phyloP scores from a whole-genome alignment of 768 basidiomycete species.

The Serpula lacrymans region DNA sequence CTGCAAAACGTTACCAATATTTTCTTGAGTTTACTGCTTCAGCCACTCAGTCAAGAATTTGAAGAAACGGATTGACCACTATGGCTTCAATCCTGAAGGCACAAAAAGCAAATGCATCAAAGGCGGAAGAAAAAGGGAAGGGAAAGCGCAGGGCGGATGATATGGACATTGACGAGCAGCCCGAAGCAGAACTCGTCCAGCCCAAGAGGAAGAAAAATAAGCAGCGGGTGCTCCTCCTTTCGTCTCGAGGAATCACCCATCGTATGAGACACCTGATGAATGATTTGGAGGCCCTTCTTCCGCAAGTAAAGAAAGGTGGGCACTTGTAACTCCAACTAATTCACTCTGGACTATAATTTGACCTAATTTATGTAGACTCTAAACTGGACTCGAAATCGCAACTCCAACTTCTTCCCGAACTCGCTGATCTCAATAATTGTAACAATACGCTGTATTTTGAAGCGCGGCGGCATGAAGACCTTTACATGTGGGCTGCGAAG shows the following conservation, averaged over 20 bases:
- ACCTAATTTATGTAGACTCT: slow-evolving; percentile 57
- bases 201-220: slow-evolving; percentile 77
- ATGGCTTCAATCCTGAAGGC: slow-evolving; percentile 69
- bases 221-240: slow-evolving; percentile 90
- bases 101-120: slow-evolving; percentile 55
- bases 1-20: background rate
- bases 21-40: background rate
- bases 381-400: slow-evolving; percentile 98
- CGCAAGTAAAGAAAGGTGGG: slow-evolving; percentile 95
- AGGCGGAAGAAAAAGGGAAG: slow-evolving; percentile 40
- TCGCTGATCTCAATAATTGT: slow-evolving; percentile 96
- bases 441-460: slow-evolving; percentile 98
- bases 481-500: slow-evolving; percentile 96
- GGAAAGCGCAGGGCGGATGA: slow-evolving; percentile 65
- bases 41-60: background rate
- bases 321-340: slow-evolving; percentile 4
- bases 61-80: slow-evolving; percentile 2
- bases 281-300: slow-evolving; percentile 84
- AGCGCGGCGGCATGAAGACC: slow-evolving; percentile 90
- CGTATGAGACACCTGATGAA: slow-evolving; percentile 98
- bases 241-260: slow-evolving; percentile 91
- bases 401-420: slow-evolving; percentile 87
- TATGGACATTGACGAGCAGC: slow-evolving; percentile 55
- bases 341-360: background rate
- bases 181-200: slow-evolving; percentile 27